Conservation (phyloP, 768 basidiomycete genomes). For the Atractiella rhizophila region DNA sequence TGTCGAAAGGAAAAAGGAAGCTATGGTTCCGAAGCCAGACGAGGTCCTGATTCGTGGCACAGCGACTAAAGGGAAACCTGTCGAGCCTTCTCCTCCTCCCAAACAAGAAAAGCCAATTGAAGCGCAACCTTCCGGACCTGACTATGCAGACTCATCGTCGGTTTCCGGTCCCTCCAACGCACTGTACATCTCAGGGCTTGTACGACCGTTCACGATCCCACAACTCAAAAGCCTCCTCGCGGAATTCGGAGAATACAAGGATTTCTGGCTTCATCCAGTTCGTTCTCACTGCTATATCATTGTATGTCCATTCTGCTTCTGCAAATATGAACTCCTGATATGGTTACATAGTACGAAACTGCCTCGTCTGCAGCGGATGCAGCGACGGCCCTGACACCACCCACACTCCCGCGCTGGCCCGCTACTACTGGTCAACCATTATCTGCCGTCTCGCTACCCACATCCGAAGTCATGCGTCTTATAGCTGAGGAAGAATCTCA, state of each 20-base stretch:
- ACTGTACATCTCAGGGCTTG: slow-evolving; percentile 8
- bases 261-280: slow-evolving; percentile 8
- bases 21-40: no score
- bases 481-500: not conserved
- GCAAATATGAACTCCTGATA: not conserved
- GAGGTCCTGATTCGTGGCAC: no score
- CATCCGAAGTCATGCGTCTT: not conserved
- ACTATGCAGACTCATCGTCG: no score
- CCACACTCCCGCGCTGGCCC: not conserved
- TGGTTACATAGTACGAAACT: not conserved
- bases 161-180: no score
- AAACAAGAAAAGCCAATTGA: no score
- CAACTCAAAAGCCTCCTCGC: slow-evolving; percentile 3
- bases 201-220: slow-evolving; percentile 7
- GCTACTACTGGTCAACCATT: not conserved
- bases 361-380: not conserved
- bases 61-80: no score
- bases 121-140: no score
- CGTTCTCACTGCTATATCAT: slow-evolving; percentile 8
- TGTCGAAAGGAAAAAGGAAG: no score
- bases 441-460: not conserved
- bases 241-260: not conserved
- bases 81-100: no score
- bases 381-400: not conserved
- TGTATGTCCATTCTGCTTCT: not conserved